These are phyloP conservation scores for Ilyonectria sp. DNA, from an alignment of 2,329 filamentous ascomycete species.

Conservation along the genomic window DNA sequence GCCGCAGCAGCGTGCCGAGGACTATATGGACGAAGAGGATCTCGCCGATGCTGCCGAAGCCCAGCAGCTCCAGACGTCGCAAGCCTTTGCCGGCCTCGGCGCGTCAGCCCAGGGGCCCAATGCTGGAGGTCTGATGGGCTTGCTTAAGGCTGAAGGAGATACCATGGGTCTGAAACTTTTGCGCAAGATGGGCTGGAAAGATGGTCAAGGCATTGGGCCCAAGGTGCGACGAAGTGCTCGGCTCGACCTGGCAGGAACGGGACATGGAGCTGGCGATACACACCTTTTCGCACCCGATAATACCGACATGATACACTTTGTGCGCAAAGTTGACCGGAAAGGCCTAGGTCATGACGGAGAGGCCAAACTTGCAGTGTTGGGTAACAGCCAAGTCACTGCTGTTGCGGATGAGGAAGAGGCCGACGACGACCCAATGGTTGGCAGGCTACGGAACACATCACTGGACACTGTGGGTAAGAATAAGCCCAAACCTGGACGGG, in stretches of 20 bases:
- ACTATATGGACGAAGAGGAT: slow-evolving; percentile 99
- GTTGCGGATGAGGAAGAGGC: slow-evolving; percentile 58
- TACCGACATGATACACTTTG: slow-evolving; percentile 76
- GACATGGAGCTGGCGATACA: slow-evolving; percentile 59
- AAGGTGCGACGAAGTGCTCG: slow-evolving; percentile 84
- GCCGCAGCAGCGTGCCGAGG: slow-evolving; percentile 82
- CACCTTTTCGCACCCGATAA: slow-evolving; percentile 92
- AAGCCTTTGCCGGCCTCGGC: slow-evolving; percentile 83
- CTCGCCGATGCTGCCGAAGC: slow-evolving; percentile 87
- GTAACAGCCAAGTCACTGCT: slow-evolving; percentile 42
- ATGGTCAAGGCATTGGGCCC: slow-evolving; percentile 92
- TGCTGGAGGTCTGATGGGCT: slow-evolving; percentile 74
- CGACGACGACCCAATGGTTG: slow-evolving; percentile 57
- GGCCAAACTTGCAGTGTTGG: slow-evolving; percentile 62
- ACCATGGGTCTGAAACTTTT: slow-evolving; percentile 90
- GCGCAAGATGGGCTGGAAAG: slow-evolving; percentile 95
- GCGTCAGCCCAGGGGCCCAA: slow-evolving; percentile 71
- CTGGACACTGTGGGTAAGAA: slow-evolving; percentile 57
- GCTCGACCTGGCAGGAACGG: slow-evolving; percentile 64
- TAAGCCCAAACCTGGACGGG: slow-evolving; percentile 66
- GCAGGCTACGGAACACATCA: slow-evolving; percentile 27
- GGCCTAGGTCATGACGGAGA: slow-evolving; percentile 79
- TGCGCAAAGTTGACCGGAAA: slow-evolving; percentile 77
- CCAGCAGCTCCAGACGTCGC: slow-evolving; percentile 79
- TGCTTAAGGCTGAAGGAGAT: slow-evolving; percentile 81